Evolutionary conservation across 257 asterid genomes (phyloP).

Genomic region (Solanum pimpinellifolium): DNA sequence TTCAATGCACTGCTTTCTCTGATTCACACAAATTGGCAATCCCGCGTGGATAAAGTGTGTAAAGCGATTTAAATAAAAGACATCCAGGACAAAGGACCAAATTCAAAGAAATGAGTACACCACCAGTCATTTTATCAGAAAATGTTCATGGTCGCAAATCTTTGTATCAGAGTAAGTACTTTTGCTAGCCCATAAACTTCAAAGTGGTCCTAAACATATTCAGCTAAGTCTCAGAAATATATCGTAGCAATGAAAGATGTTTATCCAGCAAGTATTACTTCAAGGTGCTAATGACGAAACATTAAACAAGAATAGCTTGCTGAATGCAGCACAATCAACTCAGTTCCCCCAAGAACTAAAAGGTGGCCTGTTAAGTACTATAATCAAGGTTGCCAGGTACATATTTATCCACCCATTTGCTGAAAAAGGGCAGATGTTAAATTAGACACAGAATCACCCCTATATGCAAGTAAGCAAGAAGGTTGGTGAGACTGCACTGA

Average conservation of each 20-base stretch:
- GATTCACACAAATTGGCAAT: background rate
- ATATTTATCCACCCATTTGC: background rate
- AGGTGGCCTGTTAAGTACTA: background rate
- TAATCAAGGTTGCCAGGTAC: background rate
- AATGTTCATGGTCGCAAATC: background rate
- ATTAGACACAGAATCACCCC: background rate
- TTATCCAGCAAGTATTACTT: background rate
- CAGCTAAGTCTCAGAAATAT: background rate
- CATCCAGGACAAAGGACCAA: background rate
- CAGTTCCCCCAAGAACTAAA: background rate
- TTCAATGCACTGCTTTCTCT: background rate
- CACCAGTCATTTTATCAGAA: background rate
- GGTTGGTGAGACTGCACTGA: background rate
- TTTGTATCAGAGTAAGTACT: background rate
- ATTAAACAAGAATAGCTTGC: background rate
- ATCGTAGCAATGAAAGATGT: background rate
- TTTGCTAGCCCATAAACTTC: background rate
- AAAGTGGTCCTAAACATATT: background rate
- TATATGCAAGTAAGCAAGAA: background rate
- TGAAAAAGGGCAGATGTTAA: background rate
- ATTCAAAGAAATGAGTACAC: background rate
- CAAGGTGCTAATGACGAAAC: background rate
- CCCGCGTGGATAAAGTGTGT: background rate
- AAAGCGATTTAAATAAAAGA: background rate
- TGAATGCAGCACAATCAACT: background rate